Percentiles rank a stretch among this genome's conserved stretches.
phyloP scores from a whole-genome alignment of 225 moss, liverwort and hornwort genomes.

The Physcomitrellopsis africana region DNA sequence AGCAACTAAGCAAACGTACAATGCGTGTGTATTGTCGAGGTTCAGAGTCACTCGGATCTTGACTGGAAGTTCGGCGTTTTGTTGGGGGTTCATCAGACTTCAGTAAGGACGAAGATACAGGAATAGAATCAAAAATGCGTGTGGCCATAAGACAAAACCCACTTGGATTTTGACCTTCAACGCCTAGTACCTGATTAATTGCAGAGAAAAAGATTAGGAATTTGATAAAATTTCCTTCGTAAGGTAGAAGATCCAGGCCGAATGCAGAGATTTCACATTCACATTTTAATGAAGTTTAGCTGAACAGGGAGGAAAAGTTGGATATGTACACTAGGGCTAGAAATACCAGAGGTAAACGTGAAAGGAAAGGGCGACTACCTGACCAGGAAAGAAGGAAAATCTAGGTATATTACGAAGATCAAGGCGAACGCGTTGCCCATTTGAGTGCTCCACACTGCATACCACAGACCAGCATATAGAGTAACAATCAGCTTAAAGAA shows the following conservation, averaged over 20 bases:
- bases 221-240: neutral
- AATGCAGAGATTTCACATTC: neutral
- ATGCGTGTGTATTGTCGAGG: slow-evolving; percentile 32
- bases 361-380: slow-evolving; percentile 49
- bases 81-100: slow-evolving; percentile 61
- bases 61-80: slow-evolving; percentile 56
- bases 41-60: slow-evolving; percentile 32
- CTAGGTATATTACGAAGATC: slow-evolving; percentile 73
- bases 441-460: slow-evolving; percentile 73
- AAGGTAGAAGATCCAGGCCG: neutral
- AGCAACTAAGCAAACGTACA: slow-evolving; percentile 29
- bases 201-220: slow-evolving; percentile 10
- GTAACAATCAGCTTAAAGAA: neutral
- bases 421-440: slow-evolving; percentile 81
- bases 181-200: slow-evolving; percentile 66
- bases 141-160: slow-evolving; percentile 80
- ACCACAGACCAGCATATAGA: slow-evolving; percentile 16
- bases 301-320: neutral
- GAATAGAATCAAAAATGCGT: slow-evolving; percentile 62
- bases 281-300: neutral
- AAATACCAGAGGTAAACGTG: slow-evolving; percentile 5
- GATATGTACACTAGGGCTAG: neutral
- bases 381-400: slow-evolving; percentile 92
- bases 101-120: slow-evolving; percentile 36
- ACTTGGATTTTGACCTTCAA: slow-evolving; percentile 90